phyloP scores from a whole-genome alignment of 2,329 filamentous ascomycete species.

The Cladophialophora immunda region DNA sequence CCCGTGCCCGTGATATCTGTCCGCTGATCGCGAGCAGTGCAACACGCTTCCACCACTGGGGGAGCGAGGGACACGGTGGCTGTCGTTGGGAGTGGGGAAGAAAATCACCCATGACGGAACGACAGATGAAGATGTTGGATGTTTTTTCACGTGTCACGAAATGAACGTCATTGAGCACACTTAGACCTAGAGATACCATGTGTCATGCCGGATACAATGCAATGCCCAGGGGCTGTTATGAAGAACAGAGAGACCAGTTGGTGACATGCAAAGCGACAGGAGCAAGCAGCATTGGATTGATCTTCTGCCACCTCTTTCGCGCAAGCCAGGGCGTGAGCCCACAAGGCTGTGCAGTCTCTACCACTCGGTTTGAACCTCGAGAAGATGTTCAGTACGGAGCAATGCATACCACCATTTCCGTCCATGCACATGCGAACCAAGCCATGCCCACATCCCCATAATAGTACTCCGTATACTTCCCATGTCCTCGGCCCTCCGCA shows the following conservation, averaged over 20 bases:
- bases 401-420: too few relatives aligned
- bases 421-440: too few relatives aligned
- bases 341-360: too few relatives aligned
- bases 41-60: not conserved
- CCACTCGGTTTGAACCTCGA: too few relatives aligned
- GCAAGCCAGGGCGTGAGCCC: too few relatives aligned
- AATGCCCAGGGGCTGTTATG: not conserved
- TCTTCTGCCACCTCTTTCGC: too few relatives aligned
- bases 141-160: slow-evolving; percentile 5
- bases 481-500: too few relatives aligned
- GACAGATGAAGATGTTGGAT: not conserved
- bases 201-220: slow-evolving; percentile 6
- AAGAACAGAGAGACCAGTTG: not conserved
- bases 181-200: slow-evolving; percentile 2
- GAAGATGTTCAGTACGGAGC: too few relatives aligned
- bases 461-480: too few relatives aligned
- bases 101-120: not conserved
- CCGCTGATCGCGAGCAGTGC: not conserved
- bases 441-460: too few relatives aligned
- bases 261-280: too few relatives aligned
- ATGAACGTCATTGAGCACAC: not conserved
- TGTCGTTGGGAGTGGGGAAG: not conserved
- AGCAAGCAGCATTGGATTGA: too few relatives aligned
- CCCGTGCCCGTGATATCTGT: not conserved
- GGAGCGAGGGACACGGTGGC: not conserved